Evolutionary conservation across 2,329 filamentous ascomycete genomes (phyloP).

Genomic region (Fusarium sp.): DNA sequence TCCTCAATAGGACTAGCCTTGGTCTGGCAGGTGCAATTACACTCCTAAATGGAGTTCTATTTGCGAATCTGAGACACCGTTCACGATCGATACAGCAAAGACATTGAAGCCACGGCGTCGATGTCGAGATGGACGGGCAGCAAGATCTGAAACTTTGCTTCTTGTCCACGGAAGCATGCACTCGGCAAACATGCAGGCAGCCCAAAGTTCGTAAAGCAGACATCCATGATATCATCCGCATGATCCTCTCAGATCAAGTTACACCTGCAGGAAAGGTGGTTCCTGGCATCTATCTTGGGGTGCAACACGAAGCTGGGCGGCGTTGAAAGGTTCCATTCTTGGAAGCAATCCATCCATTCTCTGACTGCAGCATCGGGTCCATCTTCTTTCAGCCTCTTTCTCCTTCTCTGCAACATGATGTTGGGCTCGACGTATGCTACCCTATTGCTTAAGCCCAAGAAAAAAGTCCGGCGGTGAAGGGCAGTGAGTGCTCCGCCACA

Average conservation of each 20-base stretch:
- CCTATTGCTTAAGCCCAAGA: neutral
- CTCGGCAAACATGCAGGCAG: conserved; percentile 30
- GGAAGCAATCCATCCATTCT: neutral
- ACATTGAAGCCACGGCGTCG: conserved; percentile 19
- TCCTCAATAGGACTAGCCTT: conserved; percentile 30
- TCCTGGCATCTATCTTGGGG: conserved; percentile 11
- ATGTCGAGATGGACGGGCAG: conserved; percentile 11
- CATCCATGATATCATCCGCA: conserved; percentile 36
- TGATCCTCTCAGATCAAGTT: conserved; percentile 36
- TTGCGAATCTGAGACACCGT: conserved; percentile 36
- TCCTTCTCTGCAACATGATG: conserved; percentile 2
- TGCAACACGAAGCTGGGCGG: neutral
- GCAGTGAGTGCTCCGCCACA: conserved; percentile 28
- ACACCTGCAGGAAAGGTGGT: conserved; percentile 21
- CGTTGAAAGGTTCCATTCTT: conserved; percentile 12
- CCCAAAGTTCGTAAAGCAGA: conserved; percentile 26
- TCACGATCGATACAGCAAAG: conserved; percentile 4
- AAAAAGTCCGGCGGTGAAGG: conserved; percentile 33
- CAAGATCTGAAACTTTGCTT: conserved; percentile 29
- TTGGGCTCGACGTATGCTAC: conserved; percentile 1
- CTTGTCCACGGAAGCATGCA: conserved; percentile 29
- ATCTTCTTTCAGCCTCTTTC: neutral
- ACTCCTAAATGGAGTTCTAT: conserved; percentile 33
- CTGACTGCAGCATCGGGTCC: neutral
- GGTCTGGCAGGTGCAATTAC: conserved; percentile 41